Percentiles rank a stretch among this genome's conserved stretches.
Evolutionary conservation across 1,284 basidiomycete genomes (phyloP).

Genomic region (Rhizoctonia solani): DNA sequence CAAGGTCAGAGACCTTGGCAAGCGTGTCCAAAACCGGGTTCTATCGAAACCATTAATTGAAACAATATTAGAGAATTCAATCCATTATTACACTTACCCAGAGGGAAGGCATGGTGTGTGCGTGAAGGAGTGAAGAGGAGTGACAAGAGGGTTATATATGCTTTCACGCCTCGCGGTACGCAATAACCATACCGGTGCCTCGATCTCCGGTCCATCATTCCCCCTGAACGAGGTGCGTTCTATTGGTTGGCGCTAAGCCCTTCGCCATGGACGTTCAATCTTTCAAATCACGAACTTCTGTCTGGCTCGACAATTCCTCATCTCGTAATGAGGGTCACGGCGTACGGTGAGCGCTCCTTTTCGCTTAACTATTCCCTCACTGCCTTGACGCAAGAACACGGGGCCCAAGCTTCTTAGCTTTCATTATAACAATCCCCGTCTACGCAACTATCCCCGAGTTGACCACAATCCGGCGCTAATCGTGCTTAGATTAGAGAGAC

Average conservation of each 20-base stretch:
- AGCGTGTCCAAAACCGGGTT: conserved; percentile 11
- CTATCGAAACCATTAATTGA: background rate
- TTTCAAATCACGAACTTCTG: too few species aligned
- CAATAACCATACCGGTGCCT: background rate
- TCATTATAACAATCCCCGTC: too few species aligned
- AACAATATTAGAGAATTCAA: background rate
- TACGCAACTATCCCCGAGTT: too few species aligned
- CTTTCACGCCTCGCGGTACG: background rate
- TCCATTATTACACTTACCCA: background rate
- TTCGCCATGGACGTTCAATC: too few species aligned
- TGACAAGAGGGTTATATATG: background rate
- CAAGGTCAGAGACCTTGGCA: conserved; percentile 1
- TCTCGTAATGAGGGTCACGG: background rate
- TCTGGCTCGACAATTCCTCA: too few species aligned
- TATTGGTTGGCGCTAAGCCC: too few species aligned
- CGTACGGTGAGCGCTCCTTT: background rate
- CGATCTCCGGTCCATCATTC: background rate
- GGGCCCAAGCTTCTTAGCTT: too few species aligned
- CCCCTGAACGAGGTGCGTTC: too few species aligned
- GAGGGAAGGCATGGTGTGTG: conserved; percentile 4
- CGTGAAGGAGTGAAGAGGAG: background rate
- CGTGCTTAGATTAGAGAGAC: too few species aligned
- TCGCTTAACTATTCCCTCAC: background rate
- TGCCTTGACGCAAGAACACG: too few species aligned
- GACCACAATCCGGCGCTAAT: too few species aligned